These are phyloP conservation scores for Termitomyces eurrhizus DNA, from an alignment of 768 basidiomycete genomes.

Conservation along the genomic window DNA sequence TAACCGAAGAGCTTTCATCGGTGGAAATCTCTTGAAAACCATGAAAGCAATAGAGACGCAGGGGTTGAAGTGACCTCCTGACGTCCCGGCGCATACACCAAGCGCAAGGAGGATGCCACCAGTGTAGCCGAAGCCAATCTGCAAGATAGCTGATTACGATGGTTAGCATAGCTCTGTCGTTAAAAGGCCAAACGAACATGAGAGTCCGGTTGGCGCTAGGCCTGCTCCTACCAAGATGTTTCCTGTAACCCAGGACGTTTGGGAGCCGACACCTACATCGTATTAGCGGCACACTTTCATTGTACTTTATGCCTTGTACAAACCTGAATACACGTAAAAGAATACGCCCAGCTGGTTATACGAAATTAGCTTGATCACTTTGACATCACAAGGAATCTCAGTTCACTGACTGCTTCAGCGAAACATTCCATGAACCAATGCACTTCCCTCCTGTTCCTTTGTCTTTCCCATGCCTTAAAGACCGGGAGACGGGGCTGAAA, in stretches of 20 bases:
- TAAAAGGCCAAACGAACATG: constrained; percentile 37
- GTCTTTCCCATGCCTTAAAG: constrained; percentile 48
- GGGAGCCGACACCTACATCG: constrained; percentile 48
- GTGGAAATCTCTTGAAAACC: constrained; percentile 53
- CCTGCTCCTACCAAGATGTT: constrained; percentile 30
- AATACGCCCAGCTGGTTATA: constrained; percentile 51
- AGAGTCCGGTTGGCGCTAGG: constrained; percentile 30
- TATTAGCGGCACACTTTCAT: background rate
- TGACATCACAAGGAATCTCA: background rate
- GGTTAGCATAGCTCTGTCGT: background rate
- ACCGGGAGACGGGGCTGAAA: constrained; percentile 32
- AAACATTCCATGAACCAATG: constrained; percentile 58
- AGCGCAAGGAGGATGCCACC: constrained; percentile 60
- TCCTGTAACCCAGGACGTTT: constrained; percentile 47
- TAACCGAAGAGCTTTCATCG: constrained; percentile 46
- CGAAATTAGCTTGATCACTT: constrained; percentile 2
- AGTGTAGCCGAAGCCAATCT: constrained; percentile 55
- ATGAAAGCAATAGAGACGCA: constrained; percentile 51
- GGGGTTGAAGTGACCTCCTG: constrained; percentile 67
- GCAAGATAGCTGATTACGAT: constrained; percentile 41
- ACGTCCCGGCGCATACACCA: constrained; percentile 45
- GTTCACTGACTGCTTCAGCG: constrained; percentile 50
- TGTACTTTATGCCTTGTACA: constrained; percentile 7
- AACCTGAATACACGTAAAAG: constrained; percentile 54
- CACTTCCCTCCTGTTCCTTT: constrained; percentile 34